Base-by-base conservation (phyloP, 2,329 filamentous ascomycete species). In the Cercospora zeina region DNA sequence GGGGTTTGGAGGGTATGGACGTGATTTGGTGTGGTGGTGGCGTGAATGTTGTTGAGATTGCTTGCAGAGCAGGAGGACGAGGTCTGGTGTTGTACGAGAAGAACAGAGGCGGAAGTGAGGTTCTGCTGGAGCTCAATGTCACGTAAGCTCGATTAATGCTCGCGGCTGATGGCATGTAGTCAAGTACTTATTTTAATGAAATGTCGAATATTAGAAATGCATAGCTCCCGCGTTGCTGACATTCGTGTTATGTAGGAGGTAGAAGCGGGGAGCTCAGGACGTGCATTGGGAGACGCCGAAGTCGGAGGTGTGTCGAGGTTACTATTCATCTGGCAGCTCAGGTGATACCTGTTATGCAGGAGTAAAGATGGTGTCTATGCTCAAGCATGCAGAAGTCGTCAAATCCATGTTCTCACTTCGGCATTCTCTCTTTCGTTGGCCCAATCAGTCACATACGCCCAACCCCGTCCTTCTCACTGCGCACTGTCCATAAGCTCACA, bases 401-500 rank as follows among this genome's bases (percentile, higher is more conserved):
- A 33, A 24, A 10, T 37, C 19, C 19, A 36, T 54, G 19, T 24
- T 9, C 16, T n/a, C 9, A 11, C 21, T 16, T 39, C 14, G 27
- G 5, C 34, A 42, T 14, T 47, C 49, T 53, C 30, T 14, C 27
- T 53, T 14, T 8, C 30, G 16, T 31, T 11, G 24, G 13, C 30
- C 6, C 49, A 8, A 19, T 16, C 30, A 9, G 7, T 53, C 13
- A 33, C 30, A 34, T 33, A 34, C 16, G 3, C 27, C 4, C 7
- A 10, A n/a, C 19, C 3, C n/a, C 34, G 21, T 31, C 24, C 1
- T 30, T n/a, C 45, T 27, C 11, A 54, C 36, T 60, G 50, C 47
- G 63, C 67, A 51, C 51, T 56, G 61, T 72, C 69, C 66, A 72
- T 70, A 56, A 74, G 65, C 58, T 68, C 71, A 63, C 72, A 74